Percentiles rank a stretch among this genome's conserved stretches.
These are phyloP conservation scores for Vinca minor DNA, from an alignment of 257 asterid species.

Conservation along the genomic window DNA sequence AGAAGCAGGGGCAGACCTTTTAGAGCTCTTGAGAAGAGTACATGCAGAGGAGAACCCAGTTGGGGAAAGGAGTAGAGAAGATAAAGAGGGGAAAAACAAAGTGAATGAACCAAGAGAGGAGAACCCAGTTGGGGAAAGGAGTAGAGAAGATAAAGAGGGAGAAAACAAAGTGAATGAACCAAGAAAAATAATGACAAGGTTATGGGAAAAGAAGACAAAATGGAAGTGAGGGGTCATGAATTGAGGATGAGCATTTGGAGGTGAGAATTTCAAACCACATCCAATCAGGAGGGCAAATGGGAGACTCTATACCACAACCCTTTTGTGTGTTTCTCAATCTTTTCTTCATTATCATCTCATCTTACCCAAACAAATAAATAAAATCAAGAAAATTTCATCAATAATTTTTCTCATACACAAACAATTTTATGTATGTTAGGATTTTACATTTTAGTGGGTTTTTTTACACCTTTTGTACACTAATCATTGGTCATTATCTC, in stretches of 20 bases:
- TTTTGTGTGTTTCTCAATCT: conserved; percentile 44
- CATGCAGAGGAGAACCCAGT: conserved; percentile 23
- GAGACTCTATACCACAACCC: conserved; percentile 50
- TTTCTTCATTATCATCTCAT: conserved; percentile 40
- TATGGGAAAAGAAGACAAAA: no score
- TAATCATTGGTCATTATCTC: conserved; percentile 12
- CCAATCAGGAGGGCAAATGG: conserved; percentile 48
- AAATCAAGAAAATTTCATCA: conserved; percentile 1
- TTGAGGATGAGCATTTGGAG: conserved; percentile 66
- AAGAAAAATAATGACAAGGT: no score
- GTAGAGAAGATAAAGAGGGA: conserved; percentile 28
- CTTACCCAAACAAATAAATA: no score
- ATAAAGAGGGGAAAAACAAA: conserved; percentile 6
- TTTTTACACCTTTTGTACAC: not conserved
- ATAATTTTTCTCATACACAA: no score
- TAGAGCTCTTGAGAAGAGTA: no score
- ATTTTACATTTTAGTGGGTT: no score
- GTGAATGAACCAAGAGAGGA: conserved; percentile 32
- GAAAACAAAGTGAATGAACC: no score
- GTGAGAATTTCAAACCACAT: conserved; percentile 54
- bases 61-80: conserved; percentile 27
- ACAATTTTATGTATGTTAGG: not conserved
- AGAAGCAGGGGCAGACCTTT: conserved; percentile 36
- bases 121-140: conserved; percentile 17
- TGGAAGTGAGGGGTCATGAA: no score